Evolutionary conservation across 108 stramenopile genomes (phyloP).

Genomic region (Phaeodactylum tricornutum): DNA sequence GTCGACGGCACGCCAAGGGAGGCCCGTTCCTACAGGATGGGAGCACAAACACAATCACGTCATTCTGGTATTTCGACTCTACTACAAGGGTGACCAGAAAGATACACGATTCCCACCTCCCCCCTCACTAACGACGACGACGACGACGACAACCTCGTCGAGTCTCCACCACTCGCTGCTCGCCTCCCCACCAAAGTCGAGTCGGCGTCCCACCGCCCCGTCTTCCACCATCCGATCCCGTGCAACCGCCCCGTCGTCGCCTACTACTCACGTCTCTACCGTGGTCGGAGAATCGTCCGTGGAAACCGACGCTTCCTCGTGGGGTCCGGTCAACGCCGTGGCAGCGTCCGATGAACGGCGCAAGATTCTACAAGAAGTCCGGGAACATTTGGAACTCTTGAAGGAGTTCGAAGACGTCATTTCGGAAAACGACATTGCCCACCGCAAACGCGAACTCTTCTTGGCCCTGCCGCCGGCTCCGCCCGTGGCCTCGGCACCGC

Average conservation of each 20-base stretch:
- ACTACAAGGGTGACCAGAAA: conserved; percentile 26
- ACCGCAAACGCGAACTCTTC: conserved; percentile 49
- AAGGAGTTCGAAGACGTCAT: conserved; percentile 49
- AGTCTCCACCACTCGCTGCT: background rate
- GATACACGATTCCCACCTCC: conserved; percentile 36
- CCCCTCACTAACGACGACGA: conserved; percentile 21
- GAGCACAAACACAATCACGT: conserved; percentile 35
- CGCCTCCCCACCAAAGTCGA: background rate
- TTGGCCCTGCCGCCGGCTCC: conserved; percentile 43
- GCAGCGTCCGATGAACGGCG: conserved; percentile 12
- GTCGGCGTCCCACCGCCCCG: background rate
- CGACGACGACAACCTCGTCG: no score
- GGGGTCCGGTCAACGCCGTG: background rate
- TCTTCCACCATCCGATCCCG: background rate
- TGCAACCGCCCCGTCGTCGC: background rate
- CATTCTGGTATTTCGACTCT: conserved; percentile 45
- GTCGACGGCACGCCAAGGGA: no score
- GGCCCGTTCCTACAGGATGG: conserved; percentile 11
- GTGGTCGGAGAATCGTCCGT: background rate
- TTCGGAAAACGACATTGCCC: conserved; percentile 24
- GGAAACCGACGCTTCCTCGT: background rate
- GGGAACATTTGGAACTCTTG: conserved; percentile 47
- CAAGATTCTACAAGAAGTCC: conserved; percentile 34
- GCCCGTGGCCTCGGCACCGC: background rate
- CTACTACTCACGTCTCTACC: background rate